Evolutionary conservation across 1,139 yeast species (phyloP).

Genomic region (Kurtzmaniella quercitrusa): DNA sequence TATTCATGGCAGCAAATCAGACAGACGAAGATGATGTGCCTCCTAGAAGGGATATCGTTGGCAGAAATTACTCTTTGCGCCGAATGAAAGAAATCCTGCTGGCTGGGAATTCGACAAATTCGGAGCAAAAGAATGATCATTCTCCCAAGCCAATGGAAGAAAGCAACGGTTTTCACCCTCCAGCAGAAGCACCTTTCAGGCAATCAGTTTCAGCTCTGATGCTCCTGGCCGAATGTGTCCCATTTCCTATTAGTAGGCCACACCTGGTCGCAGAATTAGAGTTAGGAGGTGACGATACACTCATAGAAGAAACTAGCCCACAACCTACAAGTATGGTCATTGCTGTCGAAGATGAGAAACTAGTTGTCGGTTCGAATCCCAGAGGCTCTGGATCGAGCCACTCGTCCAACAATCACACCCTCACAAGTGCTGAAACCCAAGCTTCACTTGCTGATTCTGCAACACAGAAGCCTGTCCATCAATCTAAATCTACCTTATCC

Average conservation of each 20-base stretch:
- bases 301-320: not conserved
- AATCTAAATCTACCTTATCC: not conserved
- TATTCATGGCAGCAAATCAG: constrained; percentile 7
- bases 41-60: constrained; percentile 32
- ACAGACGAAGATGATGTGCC: constrained; percentile 32
- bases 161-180: not conserved
- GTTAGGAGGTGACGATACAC: not conserved
- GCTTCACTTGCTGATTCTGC: not conserved
- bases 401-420: not conserved
- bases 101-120: not conserved
- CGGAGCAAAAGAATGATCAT: not conserved
- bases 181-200: not conserved
- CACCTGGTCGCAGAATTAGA: not conserved
- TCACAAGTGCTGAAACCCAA: not conserved
- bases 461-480: not conserved
- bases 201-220: not conserved
- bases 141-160: not conserved
- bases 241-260: constrained; percentile 2
- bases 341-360: not conserved
- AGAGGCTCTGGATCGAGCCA: not conserved
- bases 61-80: not conserved
- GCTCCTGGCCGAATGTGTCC: not conserved
- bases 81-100: constrained; percentile 2
- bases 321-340: not conserved
- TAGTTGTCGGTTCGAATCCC: not conserved